These are phyloP conservation scores for Diplodia scrobiculata DNA, from an alignment of 2,329 filamentous ascomycete species.

Conservation along the genomic window DNA sequence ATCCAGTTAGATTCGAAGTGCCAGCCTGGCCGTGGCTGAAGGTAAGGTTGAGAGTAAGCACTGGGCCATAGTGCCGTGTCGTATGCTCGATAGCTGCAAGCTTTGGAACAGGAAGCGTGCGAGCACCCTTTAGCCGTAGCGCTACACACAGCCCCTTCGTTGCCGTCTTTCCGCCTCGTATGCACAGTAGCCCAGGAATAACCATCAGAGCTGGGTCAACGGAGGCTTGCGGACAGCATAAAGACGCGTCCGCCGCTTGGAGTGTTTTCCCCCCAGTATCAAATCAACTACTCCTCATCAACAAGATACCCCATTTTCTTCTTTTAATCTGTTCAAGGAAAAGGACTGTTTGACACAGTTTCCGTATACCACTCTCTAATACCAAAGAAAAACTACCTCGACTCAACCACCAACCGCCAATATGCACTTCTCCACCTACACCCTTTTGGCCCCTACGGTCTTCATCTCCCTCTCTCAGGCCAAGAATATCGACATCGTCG, in stretches of 20 bases:
- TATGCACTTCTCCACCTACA: conserved; percentile 26
- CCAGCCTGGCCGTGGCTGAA: neutral
- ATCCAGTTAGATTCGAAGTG: conserved; percentile 22
- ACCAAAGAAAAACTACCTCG: neutral
- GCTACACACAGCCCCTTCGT: conserved; percentile 19
- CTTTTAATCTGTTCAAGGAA: conserved; percentile 9
- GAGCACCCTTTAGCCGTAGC: conserved; percentile 13
- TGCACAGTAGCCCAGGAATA: neutral
- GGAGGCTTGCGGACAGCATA: conserved; percentile 11
- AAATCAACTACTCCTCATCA: conserved; percentile 4
- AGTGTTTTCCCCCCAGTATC: conserved; percentile 19
- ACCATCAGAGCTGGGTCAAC: neutral
- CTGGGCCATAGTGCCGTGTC: neutral
- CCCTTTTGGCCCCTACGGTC: conserved; percentile 5
- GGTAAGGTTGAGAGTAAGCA: neutral
- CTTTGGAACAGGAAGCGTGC: conserved; percentile 19
- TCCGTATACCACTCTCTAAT: conserved; percentile 2
- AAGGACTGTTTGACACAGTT: conserved; percentile 27
- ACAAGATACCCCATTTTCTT: conserved; percentile 18
- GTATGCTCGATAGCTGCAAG: conserved; percentile 10
- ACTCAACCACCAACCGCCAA: conserved; percentile 1
- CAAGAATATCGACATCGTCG: conserved; percentile 40
- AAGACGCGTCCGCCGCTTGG: conserved; percentile 9
- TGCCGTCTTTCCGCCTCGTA: conserved; percentile 1
- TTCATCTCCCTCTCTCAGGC: conserved; percentile 42